phyloP scores from a whole-genome alignment of 192 early-diverging fungal species.

The Haplosporangium gracile region DNA sequence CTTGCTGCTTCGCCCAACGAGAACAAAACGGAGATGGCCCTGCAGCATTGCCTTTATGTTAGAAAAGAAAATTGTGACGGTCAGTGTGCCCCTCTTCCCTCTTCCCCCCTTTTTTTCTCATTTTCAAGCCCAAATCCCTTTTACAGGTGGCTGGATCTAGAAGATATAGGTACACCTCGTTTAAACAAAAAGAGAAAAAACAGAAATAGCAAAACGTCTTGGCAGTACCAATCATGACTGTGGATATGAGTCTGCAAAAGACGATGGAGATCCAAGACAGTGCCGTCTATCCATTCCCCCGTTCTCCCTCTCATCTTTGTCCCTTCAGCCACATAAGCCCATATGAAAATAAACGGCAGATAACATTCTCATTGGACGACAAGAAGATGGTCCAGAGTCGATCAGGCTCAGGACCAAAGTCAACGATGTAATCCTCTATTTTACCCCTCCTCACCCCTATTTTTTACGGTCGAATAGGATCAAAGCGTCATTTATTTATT shows the following conservation, averaged over 20 bases:
- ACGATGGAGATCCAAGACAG: not conserved
- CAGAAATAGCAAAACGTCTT: too few species aligned
- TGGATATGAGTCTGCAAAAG: too few species aligned
- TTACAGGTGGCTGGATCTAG: too few species aligned
- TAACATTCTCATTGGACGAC: not conserved
- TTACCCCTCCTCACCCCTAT: not conserved
- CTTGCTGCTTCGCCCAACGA: not conserved
- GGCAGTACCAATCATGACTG: too few species aligned
- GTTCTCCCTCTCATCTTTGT: not conserved
- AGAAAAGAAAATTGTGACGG: not conserved
- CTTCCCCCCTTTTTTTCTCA: too few species aligned
- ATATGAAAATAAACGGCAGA: not conserved
- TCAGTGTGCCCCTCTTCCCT: not conserved
- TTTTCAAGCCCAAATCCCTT: too few species aligned
- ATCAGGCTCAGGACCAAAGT: not conserved
- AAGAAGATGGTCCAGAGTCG: not conserved
- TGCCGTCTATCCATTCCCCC: not conserved
- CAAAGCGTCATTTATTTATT: not conserved
- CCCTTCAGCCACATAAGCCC: not conserved
- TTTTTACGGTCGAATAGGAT: not conserved
- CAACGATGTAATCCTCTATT: not conserved
- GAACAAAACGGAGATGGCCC: not conserved
- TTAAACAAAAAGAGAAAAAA: too few species aligned
- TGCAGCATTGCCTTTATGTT: not conserved
- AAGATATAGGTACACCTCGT: too few species aligned